phyloP scores from a whole-genome alignment of 225 moss, liverwort and hornwort genomes.

The Anthoceros angustus region DNA sequence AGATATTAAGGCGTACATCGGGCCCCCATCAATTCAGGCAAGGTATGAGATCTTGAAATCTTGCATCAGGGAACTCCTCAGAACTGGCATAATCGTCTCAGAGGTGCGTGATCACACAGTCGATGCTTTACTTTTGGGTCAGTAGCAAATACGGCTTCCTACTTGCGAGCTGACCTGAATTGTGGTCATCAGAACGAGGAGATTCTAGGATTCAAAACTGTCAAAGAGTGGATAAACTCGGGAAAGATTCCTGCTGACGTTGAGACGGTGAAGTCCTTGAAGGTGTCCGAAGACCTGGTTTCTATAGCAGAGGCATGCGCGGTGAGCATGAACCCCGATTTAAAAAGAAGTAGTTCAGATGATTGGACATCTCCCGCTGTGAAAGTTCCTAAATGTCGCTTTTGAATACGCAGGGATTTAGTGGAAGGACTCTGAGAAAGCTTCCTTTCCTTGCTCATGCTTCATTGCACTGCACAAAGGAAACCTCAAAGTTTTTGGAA shows the following conservation, averaged over 20 bases:
- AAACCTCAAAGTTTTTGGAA: slow-evolving; percentile 1
- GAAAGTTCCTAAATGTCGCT: background rate
- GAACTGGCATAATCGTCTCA: slow-evolving; percentile 15
- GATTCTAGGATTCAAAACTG: slow-evolving; percentile 12
- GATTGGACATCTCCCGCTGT: background rate
- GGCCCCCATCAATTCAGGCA: slow-evolving; percentile 26
- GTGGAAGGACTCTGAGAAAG: slow-evolving; percentile 29
- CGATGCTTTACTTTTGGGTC: background rate
- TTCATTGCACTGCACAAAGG: background rate
- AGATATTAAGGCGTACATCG: slow-evolving; percentile 30
- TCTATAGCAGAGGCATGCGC: slow-evolving; percentile 19
- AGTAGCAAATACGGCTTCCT: too few relatives aligned
- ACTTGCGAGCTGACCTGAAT: background rate
- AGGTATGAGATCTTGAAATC: slow-evolving; percentile 26
- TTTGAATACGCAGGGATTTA: slow-evolving; percentile 19
- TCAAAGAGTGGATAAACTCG: slow-evolving; percentile 7
- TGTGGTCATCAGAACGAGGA: background rate
- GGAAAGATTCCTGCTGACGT: background rate
- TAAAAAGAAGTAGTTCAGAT: background rate
- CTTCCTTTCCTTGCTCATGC: slow-evolving; percentile 27
- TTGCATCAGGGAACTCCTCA: slow-evolving; percentile 21
- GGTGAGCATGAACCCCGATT: slow-evolving; percentile 8
- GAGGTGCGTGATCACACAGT: slow-evolving; percentile 3
- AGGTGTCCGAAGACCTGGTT: slow-evolving; percentile 12
- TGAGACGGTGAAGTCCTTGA: slow-evolving; percentile 4